Percentiles rank a stretch among this genome's conserved stretches.
phyloP scores from a whole-genome alignment of 2,329 filamentous ascomycete species.

The Exserohilum rostratum region DNA sequence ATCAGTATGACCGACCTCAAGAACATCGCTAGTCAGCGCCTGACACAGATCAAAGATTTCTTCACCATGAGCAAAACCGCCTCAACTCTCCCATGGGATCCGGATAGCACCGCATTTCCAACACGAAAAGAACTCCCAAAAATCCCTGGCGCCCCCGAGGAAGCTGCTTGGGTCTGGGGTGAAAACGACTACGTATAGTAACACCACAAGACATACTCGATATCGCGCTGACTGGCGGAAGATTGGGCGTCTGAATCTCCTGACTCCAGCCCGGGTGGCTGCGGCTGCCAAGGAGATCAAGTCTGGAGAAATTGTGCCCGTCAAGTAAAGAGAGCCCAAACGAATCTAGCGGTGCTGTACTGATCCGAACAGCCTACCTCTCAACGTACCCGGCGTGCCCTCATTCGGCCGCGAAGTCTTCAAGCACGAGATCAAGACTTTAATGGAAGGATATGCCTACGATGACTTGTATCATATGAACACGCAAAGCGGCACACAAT shows the following conservation, averaged over 20 bases:
- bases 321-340: slow-evolving; percentile 53
- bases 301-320: slow-evolving; percentile 61
- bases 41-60: slow-evolving; percentile 54
- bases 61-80: slow-evolving; percentile 55
- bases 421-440: slow-evolving; percentile 60
- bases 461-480: slow-evolving; percentile 54
- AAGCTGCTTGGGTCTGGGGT: slow-evolving; percentile 67
- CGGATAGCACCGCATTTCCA: slow-evolving; percentile 59
- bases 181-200: slow-evolving; percentile 56
- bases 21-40: slow-evolving; percentile 41
- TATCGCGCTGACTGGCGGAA: slow-evolving; percentile 16
- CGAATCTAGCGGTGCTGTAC: background rate
- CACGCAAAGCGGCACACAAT: slow-evolving; percentile 54
- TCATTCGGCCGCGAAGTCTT: slow-evolving; percentile 61
- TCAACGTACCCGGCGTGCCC: slow-evolving; percentile 59
- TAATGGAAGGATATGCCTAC: slow-evolving; percentile 46
- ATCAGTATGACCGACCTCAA: slow-evolving; percentile 44
- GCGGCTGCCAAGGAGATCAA: slow-evolving; percentile 60
- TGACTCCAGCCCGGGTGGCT: slow-evolving; percentile 62
- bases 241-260: slow-evolving; percentile 61
- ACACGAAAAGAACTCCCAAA: slow-evolving; percentile 59
- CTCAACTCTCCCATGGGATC: slow-evolving; percentile 60
- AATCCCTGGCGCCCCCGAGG: slow-evolving; percentile 59
- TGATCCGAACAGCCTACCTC: slow-evolving; percentile 53
- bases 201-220: background rate